These are phyloP conservation scores for Diplodia seriata DNA, from an alignment of 2,329 filamentous ascomycete genomes.

Conservation along the genomic window DNA sequence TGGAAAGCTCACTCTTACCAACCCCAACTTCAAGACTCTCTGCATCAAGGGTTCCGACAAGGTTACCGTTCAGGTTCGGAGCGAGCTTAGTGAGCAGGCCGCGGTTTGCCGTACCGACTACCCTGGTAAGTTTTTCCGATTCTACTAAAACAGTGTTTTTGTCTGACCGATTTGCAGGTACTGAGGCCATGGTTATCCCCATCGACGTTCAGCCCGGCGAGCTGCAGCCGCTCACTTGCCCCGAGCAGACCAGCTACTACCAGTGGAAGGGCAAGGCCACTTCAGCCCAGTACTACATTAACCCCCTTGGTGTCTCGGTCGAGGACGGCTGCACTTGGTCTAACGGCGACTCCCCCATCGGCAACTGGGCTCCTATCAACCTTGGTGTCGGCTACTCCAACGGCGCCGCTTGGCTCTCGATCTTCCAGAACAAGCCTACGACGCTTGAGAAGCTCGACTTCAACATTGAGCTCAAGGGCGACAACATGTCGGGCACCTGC, in stretches of 20 bases:
- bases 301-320: conserved; percentile 73
- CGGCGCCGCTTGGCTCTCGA: conserved; percentile 77
- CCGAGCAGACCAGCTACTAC: conserved; percentile 76
- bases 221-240: conserved; percentile 73
- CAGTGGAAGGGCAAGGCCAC: conserved; percentile 75
- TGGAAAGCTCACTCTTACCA: conserved; percentile 80
- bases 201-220: conserved; percentile 67
- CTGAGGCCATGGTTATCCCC: conserved; percentile 85
- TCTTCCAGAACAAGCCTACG: conserved; percentile 85
- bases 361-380: conserved; percentile 90
- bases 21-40: conserved; percentile 68
- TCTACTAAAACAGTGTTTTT: not conserved
- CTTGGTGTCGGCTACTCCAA: conserved; percentile 75
- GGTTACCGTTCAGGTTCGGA: conserved; percentile 70
- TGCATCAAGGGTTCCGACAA: conserved; percentile 76
- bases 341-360: conserved; percentile 62
- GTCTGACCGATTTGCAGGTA: conserved; percentile 53
- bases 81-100: conserved; percentile 69
- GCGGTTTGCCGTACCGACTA: conserved; percentile 95
- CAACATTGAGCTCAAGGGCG: conserved; percentile 77
- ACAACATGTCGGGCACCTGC: conserved; percentile 66
- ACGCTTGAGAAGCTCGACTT: conserved; percentile 74
- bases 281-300: conserved; percentile 96
- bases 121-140: conserved; percentile 66
- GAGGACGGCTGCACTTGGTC: conserved; percentile 80